A percentile compares a stretch with the other conserved stretches of the same genome.
Conservation (phyloP, 78 protist genomes). For the Dictyostelium capitatum region DNA sequence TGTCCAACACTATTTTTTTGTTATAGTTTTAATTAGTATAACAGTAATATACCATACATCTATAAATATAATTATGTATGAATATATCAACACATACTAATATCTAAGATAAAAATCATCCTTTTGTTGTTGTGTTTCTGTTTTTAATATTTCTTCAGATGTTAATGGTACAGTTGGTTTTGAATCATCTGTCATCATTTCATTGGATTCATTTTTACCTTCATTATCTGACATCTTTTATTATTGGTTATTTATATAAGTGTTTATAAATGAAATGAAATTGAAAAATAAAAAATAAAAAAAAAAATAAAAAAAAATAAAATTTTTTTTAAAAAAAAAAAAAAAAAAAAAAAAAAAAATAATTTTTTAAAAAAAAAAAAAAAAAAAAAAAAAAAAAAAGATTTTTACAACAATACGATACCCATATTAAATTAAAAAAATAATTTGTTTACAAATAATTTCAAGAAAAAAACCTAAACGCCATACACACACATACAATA, state of each 20-base stretch:
- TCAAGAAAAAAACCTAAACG: no score
- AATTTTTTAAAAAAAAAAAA: not conserved
- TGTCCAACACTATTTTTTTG: constrained; percentile 92
- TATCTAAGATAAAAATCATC: constrained; percentile 68
- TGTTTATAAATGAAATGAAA: not conserved
- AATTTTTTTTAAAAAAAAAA: not conserved
- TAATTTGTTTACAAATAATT: no score
- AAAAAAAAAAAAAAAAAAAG: not conserved
- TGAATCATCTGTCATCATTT: not conserved
- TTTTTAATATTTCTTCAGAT: constrained; percentile 18
- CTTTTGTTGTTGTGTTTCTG: constrained; percentile 35
- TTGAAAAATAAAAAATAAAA: not conserved
- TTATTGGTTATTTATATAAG: not conserved
- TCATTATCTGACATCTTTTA: constrained; percentile 9
- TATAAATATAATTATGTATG: not conserved
- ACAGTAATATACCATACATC: no score
- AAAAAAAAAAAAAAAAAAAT: not conserved
- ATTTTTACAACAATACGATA: not conserved
- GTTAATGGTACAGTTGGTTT: not conserved
- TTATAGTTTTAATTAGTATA: not conserved
- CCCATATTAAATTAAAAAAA: not conserved
- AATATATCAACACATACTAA: constrained; percentile 33
- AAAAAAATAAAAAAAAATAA: not conserved
- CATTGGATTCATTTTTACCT: not conserved
- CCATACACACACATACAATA: no score